Evolutionary conservation across 2,329 filamentous ascomycete genomes (phyloP).

Genomic region (Plenodomus biglobosus): DNA sequence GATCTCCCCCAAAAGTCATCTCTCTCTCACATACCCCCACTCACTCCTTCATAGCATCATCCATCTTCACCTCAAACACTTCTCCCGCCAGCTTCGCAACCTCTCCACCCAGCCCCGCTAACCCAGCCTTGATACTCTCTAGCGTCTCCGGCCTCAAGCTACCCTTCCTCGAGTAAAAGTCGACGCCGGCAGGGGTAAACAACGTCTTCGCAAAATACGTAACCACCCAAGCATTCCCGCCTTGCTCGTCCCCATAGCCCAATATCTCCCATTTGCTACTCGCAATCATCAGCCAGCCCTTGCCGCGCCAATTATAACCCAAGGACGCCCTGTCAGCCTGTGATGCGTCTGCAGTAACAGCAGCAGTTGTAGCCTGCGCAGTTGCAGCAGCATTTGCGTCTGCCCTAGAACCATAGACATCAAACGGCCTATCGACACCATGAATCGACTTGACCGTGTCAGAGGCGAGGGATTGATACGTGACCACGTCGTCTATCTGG

Average conservation of each 20-base stretch:
- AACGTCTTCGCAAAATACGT: conserved; percentile 83
- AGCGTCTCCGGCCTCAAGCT: conserved; percentile 61
- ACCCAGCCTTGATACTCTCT: conserved; percentile 56
- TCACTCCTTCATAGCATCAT: conserved; percentile 25
- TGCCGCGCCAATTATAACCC: conserved; percentile 69
- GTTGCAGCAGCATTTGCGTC: not conserved
- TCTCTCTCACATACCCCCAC: not conserved
- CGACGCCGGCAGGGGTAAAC: conserved; percentile 80
- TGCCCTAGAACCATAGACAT: conserved; percentile 17
- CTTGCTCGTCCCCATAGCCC: conserved; percentile 66
- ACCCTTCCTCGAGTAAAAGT: conserved; percentile 69
- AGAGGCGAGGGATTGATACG: conserved; percentile 61
- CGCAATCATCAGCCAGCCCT: conserved; percentile 71
- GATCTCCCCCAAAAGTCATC: not conserved
- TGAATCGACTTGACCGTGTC: conserved; percentile 61
- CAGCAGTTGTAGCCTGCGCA: too few species aligned
- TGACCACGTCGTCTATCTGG: conserved; percentile 69
- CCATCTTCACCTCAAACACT: conserved; percentile 50
- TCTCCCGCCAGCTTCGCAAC: conserved; percentile 56
- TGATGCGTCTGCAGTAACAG: too few species aligned
- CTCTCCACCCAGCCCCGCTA: conserved; percentile 55
- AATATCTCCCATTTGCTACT: conserved; percentile 79
- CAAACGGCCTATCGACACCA: conserved; percentile 62
- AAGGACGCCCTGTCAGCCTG: conserved; percentile 52
- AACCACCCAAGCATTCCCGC: conserved; percentile 67